A percentile compares a stretch with the other conserved stretches of the same genome.
These are phyloP conservation scores for Ustilago loliicola DNA, from an alignment of 1,284 basidiomycete genomes.

Conservation along the genomic window DNA sequence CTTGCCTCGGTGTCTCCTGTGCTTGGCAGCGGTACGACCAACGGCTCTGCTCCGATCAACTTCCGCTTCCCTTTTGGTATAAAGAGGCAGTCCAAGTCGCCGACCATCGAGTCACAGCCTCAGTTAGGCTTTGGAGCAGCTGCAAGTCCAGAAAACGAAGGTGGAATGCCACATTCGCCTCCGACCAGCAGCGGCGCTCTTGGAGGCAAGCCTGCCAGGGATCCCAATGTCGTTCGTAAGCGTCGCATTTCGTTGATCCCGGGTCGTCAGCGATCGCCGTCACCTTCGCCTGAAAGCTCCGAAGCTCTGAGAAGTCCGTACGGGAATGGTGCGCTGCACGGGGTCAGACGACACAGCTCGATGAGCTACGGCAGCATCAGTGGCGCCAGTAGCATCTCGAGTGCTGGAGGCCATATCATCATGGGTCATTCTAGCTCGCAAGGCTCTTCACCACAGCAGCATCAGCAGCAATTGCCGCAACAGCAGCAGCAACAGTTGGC, in stretches of 20 bases:
- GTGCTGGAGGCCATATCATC: conserved; percentile 26
- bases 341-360: conserved; percentile 42
- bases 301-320: conserved; percentile 31
- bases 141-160: conserved; percentile 21
- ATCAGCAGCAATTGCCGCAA: conserved; percentile 18
- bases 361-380: conserved; percentile 58
- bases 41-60: conserved; percentile 30
- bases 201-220: conserved; percentile 27
- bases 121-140: conserved; percentile 18
- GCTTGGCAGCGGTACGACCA: conserved; percentile 10
- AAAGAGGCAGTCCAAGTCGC: conserved; percentile 41
- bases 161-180: conserved; percentile 19
- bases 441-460: conserved; percentile 42
- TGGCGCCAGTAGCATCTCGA: conserved; percentile 52
- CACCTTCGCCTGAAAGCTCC: conserved; percentile 24
- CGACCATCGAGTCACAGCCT: conserved; percentile 21
- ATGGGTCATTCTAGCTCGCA: conserved; percentile 34
- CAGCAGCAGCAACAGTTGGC: not conserved
- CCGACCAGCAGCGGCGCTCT: conserved; percentile 6
- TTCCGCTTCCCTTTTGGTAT: conserved; percentile 61
- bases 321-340: conserved; percentile 27
- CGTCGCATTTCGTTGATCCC: conserved; percentile 56
- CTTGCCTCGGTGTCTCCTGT: conserved; percentile 22
- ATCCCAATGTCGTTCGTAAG: conserved; percentile 30
- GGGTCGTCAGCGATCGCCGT: conserved; percentile 40